Percentiles rank a stretch among this genome's conserved stretches.
Conservation (phyloP, 768 basidiomycete genomes). For the Heimioporus sp. region DNA sequence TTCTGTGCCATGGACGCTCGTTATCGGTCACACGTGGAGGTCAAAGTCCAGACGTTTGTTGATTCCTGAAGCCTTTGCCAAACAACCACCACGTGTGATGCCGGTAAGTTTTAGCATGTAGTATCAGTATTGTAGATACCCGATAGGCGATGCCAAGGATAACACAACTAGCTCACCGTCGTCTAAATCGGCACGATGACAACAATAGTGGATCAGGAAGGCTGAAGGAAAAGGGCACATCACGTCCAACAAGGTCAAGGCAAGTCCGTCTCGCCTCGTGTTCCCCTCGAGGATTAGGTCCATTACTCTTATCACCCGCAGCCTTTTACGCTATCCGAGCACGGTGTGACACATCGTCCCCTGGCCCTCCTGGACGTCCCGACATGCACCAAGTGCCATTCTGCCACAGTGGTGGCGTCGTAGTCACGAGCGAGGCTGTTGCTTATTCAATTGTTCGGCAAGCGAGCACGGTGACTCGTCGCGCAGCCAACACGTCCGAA, state of each 20-base stretch:
- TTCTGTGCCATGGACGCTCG: slow-evolving; percentile 24
- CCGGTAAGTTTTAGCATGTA: no score
- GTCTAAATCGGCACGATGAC: not conserved
- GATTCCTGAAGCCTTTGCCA: slow-evolving; percentile 21
- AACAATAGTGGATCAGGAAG: not conserved
- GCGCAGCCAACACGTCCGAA: not conserved
- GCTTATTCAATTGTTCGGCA: not conserved
- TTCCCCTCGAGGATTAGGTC: slow-evolving; percentile 20
- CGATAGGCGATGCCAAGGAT: no score
- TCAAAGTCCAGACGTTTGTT: slow-evolving; percentile 12
- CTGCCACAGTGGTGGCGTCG: not conserved
- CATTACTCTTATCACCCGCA: slow-evolving; percentile 13
- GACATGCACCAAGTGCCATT: no score
- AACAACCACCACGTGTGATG: slow-evolving; percentile 17
- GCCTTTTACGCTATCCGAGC: slow-evolving; percentile 13
- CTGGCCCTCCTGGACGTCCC: not conserved
- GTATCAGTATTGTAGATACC: no score
- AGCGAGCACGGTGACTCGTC: not conserved
- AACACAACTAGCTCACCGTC: not conserved
- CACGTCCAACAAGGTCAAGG: not conserved
- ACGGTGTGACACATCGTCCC: slow-evolving; percentile 4
- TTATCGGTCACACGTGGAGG: not conserved
- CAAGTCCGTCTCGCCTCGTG: slow-evolving; percentile 16
- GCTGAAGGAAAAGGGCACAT: not conserved
- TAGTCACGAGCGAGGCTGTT: not conserved